phyloP scores from a whole-genome alignment of 2,329 filamentous ascomycete genomes.

The Diaporthe ilicicola region DNA sequence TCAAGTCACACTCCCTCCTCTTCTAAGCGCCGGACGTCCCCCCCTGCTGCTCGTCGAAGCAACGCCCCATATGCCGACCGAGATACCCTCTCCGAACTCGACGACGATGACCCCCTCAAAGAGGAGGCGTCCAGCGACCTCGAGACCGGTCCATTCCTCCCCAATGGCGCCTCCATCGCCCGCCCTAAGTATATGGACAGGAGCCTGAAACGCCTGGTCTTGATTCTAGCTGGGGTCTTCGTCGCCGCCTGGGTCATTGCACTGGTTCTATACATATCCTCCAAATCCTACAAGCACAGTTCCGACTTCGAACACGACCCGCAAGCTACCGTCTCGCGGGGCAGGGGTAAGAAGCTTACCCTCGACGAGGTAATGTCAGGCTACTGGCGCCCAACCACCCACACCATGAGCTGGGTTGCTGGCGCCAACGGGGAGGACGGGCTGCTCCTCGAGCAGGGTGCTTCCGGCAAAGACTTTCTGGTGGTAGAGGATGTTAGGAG shows the following conservation, averaged over 20 bases:
- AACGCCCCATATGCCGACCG: slow-evolving; percentile 37
- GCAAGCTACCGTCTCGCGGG: slow-evolving; percentile 65
- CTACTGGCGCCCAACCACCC: slow-evolving; percentile 69
- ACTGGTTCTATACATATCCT: slow-evolving; percentile 71
- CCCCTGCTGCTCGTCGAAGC: slow-evolving; percentile 26
- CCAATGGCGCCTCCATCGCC: slow-evolving; percentile 43
- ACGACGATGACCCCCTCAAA: slow-evolving; percentile 57
- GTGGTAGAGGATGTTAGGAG: slow-evolving; percentile 86
- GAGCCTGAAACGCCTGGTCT: slow-evolving; percentile 68
- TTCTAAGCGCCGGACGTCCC: slow-evolving; percentile 34
- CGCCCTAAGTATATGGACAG: slow-evolving; percentile 69
- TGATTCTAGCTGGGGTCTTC: slow-evolving; percentile 68
- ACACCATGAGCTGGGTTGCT: slow-evolving; percentile 79
- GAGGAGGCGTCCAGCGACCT: slow-evolving; percentile 54
- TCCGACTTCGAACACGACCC: slow-evolving; percentile 73
- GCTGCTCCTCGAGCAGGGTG: slow-evolving; percentile 78
- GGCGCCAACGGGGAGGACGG: slow-evolving; percentile 83
- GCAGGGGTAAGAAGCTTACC: slow-evolving; percentile 76
- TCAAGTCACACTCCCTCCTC: slow-evolving; percentile 35
- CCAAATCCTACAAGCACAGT: slow-evolving; percentile 71
- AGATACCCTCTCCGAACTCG: slow-evolving; percentile 46
- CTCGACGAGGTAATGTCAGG: slow-evolving; percentile 75
- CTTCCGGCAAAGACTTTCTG: slow-evolving; percentile 74
- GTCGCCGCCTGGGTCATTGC: slow-evolving; percentile 74
- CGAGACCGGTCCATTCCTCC: slow-evolving; percentile 64